Evolutionary conservation across 768 basidiomycete species (phyloP).

Genomic region (Calocybe indica): DNA sequence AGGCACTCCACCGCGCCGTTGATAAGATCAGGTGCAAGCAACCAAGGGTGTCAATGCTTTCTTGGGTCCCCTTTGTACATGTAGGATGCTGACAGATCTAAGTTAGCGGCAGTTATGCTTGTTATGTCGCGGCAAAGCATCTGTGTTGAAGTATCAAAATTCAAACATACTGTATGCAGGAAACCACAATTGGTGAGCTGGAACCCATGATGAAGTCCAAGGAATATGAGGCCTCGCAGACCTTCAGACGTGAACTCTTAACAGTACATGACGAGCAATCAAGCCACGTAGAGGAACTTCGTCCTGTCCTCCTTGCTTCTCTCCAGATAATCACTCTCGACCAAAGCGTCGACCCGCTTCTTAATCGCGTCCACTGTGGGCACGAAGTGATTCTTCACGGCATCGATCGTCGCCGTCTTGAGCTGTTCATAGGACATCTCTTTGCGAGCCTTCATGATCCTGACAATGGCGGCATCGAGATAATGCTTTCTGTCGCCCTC

Average conservation of each 20-base stretch:
- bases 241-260: too few species aligned
- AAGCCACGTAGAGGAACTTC: conserved; percentile 78
- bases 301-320: conserved; percentile 69
- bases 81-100: too few species aligned
- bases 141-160: too few species aligned
- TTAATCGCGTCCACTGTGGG: conserved; percentile 86
- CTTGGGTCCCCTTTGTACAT: too few species aligned
- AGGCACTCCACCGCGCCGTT: too few species aligned
- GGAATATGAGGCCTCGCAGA: not conserved
- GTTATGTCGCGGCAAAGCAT: too few species aligned
- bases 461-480: conserved; percentile 92
- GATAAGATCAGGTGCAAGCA: too few species aligned
- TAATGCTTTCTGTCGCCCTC: conserved; percentile 82
- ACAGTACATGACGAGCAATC: conserved; percentile 4
- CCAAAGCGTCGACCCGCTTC: conserved; percentile 71
- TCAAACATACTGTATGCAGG: too few species aligned
- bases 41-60: too few species aligned
- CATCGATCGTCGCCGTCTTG: conserved; percentile 77
- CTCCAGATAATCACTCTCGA: conserved; percentile 83
- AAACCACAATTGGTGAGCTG: not conserved
- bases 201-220: not conserved
- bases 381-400: conserved; percentile 83
- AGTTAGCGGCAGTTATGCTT: too few species aligned
- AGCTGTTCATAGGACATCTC: conserved; percentile 75
- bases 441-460: conserved; percentile 93